Evolutionary conservation across 2,329 filamentous ascomycete species (phyloP).

Genomic region (Laburnicola sp.): DNA sequence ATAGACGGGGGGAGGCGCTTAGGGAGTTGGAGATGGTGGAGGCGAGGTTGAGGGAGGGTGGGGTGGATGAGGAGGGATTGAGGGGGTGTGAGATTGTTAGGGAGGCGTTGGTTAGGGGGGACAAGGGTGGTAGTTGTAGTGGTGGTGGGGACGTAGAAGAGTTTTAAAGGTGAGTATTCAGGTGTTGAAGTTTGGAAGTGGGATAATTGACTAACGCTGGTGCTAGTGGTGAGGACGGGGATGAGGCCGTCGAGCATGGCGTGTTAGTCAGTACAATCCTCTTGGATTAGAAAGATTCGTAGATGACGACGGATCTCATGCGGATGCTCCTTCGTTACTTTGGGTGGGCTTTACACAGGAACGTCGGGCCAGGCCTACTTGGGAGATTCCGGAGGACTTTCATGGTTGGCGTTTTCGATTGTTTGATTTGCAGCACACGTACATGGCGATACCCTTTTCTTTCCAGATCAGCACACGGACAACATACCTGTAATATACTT

Average conservation of each 20-base stretch:
- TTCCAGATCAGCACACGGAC: background rate
- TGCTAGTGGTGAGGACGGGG: background rate
- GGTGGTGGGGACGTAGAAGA: background rate
- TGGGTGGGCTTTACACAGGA: too few relatives aligned
- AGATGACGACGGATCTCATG: too few relatives aligned
- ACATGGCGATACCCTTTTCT: background rate
- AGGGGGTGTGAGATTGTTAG: constrained; percentile 26
- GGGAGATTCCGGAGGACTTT: background rate
- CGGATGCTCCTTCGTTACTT: too few relatives aligned
- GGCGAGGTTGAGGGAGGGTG: constrained; percentile 1
- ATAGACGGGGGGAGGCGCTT: constrained; percentile 7
- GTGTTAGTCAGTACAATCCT: too few relatives aligned
- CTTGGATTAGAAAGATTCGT: too few relatives aligned
- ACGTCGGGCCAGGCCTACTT: too few relatives aligned
- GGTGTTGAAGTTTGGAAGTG: too few relatives aligned
- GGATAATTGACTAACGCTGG: background rate
- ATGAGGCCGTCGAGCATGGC: background rate
- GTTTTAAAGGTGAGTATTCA: too few relatives aligned
- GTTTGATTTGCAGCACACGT: background rate
- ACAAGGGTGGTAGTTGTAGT: background rate
- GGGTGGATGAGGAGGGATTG: constrained; percentile 18
- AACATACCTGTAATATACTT: too few relatives aligned
- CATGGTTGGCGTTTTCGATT: background rate
- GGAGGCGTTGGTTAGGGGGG: constrained; percentile 12
- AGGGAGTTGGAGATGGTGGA: constrained; percentile 26